phyloP scores from a whole-genome alignment of 768 basidiomycete species.

The Collybia sordida region DNA sequence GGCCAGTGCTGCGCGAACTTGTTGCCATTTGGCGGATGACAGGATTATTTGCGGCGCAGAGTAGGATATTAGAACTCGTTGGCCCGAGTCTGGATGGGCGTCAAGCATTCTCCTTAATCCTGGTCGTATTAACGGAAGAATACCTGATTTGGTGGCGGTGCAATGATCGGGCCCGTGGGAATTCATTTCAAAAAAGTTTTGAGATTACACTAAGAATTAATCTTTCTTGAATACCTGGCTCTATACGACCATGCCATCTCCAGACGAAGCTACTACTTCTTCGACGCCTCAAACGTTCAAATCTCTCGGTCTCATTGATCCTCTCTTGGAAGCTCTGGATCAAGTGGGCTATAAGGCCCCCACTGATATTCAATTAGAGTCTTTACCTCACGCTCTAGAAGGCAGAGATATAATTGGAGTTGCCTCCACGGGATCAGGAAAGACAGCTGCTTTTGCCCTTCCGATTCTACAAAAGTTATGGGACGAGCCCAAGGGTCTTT shows the following conservation, averaged over 20 bases:
- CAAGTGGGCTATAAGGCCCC: conserved; percentile 82
- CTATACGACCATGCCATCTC: conserved; percentile 49
- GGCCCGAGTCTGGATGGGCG: conserved; percentile 19
- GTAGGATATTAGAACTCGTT: conserved; percentile 68
- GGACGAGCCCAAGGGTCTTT: conserved; percentile 92
- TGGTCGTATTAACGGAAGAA: conserved; percentile 7
- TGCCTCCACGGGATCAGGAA: conserved; percentile 96
- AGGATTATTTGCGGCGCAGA: conserved; percentile 62
- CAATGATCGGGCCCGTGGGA: conserved; percentile 22
- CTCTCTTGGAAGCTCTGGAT: conserved; percentile 82
- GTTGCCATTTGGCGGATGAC: conserved; percentile 71
- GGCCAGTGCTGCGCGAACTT: conserved; percentile 61
- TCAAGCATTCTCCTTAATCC: neutral
- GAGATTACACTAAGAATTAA: conserved; percentile 1
- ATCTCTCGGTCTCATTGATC: conserved; percentile 85
- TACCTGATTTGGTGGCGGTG: conserved; percentile 18
- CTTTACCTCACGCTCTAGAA: conserved; percentile 83
- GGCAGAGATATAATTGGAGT: conserved; percentile 97
- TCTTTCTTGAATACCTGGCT: conserved; percentile 3
- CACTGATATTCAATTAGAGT: conserved; percentile 86
- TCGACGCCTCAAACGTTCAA: conserved; percentile 59
- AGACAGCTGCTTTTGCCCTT: conserved; percentile 95
- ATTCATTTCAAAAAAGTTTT: conserved; percentile 15
- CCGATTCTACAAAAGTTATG: conserved; percentile 96
- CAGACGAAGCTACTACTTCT: conserved; percentile 57